phyloP scores from a whole-genome alignment of 2,329 filamentous ascomycete species.

The Trichoderma citrinoviride region DNA sequence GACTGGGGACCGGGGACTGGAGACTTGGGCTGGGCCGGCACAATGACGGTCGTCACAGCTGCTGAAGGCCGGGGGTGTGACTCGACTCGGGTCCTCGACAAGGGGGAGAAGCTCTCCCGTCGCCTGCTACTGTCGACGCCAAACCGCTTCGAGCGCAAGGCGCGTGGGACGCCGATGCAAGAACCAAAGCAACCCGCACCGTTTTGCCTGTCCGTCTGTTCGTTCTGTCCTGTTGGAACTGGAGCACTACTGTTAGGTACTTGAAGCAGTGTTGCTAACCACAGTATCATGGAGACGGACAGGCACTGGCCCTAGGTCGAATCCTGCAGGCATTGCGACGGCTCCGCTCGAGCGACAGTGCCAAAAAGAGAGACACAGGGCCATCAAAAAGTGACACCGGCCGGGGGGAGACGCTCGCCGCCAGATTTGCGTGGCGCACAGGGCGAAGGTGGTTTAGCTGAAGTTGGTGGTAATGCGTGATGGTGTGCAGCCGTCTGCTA shows the following conservation, averaged over 20 bases:
- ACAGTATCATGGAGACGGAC: not conserved
- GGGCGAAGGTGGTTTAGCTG: conserved; percentile 20
- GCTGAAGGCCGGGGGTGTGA: conserved; percentile 11
- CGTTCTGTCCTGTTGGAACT: too few species aligned
- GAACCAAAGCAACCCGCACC: not conserved
- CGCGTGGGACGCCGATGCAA: conserved; percentile 21
- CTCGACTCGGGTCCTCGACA: conserved; percentile 17
- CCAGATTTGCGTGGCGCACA: conserved; percentile 17
- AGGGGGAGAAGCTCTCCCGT: not conserved
- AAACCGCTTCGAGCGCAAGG: conserved; percentile 9
- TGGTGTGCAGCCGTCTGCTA: conserved; percentile 15
- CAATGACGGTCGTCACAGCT: conserved; percentile 19
- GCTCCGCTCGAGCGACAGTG: conserved; percentile 15
- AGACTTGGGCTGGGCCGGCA: not conserved
- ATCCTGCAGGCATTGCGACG: conserved; percentile 20
- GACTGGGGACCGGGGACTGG: too few species aligned
- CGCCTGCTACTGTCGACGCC: not conserved
- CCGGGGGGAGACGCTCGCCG: too few species aligned
- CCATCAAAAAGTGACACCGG: not conserved
- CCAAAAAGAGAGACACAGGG: not conserved
- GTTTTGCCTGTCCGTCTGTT: not conserved
- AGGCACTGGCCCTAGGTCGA: conserved; percentile 1
- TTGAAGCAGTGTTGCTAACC: too few species aligned
- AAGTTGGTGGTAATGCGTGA: conserved; percentile 10
- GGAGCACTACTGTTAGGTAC: too few species aligned